Percentiles rank a stretch among this genome's conserved stretches.
Evolutionary conservation across 257 asterid species (phyloP).

Genomic region (Lavandula angustifolia): DNA sequence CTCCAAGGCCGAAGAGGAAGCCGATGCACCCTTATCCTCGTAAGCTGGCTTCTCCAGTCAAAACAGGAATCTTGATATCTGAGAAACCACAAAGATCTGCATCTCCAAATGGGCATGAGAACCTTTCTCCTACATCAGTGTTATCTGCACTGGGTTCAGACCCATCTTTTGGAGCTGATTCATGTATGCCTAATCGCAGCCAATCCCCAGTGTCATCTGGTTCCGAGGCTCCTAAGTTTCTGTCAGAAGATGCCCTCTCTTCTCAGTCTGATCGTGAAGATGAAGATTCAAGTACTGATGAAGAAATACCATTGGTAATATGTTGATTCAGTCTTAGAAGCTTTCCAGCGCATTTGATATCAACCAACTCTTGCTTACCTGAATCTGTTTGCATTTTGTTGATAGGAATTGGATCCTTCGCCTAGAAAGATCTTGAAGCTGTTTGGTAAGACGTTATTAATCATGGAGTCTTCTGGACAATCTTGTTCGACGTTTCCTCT

Average conservation of each 20-base stretch:
- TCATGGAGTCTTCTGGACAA: slow-evolving; percentile 42
- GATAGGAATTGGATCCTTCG: slow-evolving; percentile 56
- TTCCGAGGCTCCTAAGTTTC: slow-evolving; percentile 38
- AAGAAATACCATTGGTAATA: slow-evolving; percentile 51
- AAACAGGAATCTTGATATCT: slow-evolving; percentile 35
- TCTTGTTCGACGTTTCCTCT: slow-evolving; percentile 38
- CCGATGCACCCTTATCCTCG: slow-evolving; percentile 98
- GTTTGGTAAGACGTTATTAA: slow-evolving; percentile 73
- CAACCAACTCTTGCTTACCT: slow-evolving; percentile 16
- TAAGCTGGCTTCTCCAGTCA: slow-evolving; percentile 48
- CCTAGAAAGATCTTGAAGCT: slow-evolving; percentile 65
- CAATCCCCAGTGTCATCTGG: slow-evolving; percentile 53
- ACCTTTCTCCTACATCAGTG: slow-evolving; percentile 77
- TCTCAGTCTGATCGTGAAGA: slow-evolving; percentile 39
- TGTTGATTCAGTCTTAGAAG: slow-evolving; percentile 3
- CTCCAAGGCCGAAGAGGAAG: slow-evolving; percentile 96
- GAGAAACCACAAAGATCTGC: slow-evolving; percentile 37
- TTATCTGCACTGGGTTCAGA: slow-evolving; percentile 65
- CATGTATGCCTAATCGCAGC: slow-evolving; percentile 42
- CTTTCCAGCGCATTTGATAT: neutral
- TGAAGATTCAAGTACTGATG: slow-evolving; percentile 46
- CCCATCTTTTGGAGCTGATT: slow-evolving; percentile 41
- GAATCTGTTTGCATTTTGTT: slow-evolving; percentile 15
- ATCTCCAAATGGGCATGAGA: slow-evolving; percentile 36
- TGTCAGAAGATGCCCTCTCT: slow-evolving; percentile 39